Conservation (phyloP, 805 yeast genomes). For the Candida montana region DNA sequence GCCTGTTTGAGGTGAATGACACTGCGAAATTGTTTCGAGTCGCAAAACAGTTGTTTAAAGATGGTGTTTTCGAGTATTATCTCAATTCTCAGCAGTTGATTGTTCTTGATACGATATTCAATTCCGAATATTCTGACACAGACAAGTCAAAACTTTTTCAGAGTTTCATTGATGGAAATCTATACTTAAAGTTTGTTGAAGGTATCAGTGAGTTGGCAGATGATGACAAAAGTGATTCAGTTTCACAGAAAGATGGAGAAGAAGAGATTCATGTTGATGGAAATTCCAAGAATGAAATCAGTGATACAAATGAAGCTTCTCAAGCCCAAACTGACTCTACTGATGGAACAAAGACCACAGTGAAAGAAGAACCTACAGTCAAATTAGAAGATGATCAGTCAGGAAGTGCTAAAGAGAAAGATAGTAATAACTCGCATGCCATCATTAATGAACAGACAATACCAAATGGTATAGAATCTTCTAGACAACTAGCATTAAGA, state of each 20-base stretch:
- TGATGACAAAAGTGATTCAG: not conserved
- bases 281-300: not conserved
- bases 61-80: conserved; percentile 41
- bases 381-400: conserved; percentile 30
- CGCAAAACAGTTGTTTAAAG: conserved; percentile 22
- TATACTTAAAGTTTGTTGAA: conserved; percentile 22
- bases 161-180: conserved; percentile 34
- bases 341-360: too few relatives aligned
- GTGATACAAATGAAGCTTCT: not conserved
- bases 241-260: not conserved
- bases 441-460: conserved; percentile 32
- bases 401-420: not conserved
- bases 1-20: conserved; percentile 25
- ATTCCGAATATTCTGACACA: conserved; percentile 21
- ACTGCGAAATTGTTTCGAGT: conserved; percentile 19
- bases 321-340: not conserved
- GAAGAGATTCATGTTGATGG: not conserved
- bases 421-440: not conserved
- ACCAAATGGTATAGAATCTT: conserved; percentile 37
- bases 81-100: conserved; percentile 52
- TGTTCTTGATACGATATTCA: conserved; percentile 41
- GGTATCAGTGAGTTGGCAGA: not conserved
- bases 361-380: too few relatives aligned
- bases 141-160: conserved; percentile 32
- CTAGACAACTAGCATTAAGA: conserved; percentile 56